Percentiles rank a stretch among this genome's conserved stretches.
These are phyloP conservation scores for Candida taoyuanica DNA, from an alignment of 805 yeast genomes.

Conservation along the genomic window DNA sequence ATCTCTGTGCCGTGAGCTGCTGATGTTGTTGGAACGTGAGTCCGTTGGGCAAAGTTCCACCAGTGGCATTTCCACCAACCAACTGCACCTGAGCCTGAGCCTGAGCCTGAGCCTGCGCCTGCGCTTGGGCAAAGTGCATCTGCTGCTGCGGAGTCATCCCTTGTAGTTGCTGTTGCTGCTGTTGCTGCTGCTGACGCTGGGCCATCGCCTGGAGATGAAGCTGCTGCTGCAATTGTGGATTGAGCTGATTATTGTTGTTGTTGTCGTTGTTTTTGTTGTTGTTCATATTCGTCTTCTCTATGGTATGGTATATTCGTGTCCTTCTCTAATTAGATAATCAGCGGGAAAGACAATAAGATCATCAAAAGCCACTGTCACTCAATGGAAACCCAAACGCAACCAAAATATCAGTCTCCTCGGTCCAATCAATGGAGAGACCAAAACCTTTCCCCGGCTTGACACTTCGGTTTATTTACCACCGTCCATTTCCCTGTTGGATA, in stretches of 20 bases:
- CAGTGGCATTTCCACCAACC: constrained; percentile 1
- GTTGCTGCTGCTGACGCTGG: constrained; percentile 12
- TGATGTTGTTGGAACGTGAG: constrained; percentile 22
- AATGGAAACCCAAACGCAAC: not conserved
- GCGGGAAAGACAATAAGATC: too few relatives aligned
- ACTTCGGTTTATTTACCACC: too few relatives aligned
- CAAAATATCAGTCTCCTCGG: too few relatives aligned
- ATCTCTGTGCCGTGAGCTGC: constrained; percentile 20
- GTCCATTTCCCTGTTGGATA: too few relatives aligned
- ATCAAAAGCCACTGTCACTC: too few relatives aligned
- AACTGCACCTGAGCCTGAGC: constrained; percentile 5
- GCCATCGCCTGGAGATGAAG: constrained; percentile 18
- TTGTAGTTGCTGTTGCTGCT: constrained; percentile 20
- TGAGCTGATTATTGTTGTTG: constrained; percentile 12
- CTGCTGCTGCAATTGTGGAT: constrained; percentile 23
- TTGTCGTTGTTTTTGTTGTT: constrained; percentile 1
- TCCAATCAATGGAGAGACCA: not conserved
- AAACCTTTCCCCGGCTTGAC: too few relatives aligned
- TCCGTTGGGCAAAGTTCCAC: constrained; percentile 5
- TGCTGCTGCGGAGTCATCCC: constrained; percentile 16
- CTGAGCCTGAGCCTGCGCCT: constrained; percentile 5
- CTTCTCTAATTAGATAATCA: too few relatives aligned
- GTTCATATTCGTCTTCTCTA: not conserved
- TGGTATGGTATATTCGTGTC: not conserved
- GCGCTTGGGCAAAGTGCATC: constrained; percentile 10